These are phyloP conservation scores for Coccomyxa subellipsoidea DNA, from an alignment of 163 green algal species.

Conservation along the genomic window DNA sequence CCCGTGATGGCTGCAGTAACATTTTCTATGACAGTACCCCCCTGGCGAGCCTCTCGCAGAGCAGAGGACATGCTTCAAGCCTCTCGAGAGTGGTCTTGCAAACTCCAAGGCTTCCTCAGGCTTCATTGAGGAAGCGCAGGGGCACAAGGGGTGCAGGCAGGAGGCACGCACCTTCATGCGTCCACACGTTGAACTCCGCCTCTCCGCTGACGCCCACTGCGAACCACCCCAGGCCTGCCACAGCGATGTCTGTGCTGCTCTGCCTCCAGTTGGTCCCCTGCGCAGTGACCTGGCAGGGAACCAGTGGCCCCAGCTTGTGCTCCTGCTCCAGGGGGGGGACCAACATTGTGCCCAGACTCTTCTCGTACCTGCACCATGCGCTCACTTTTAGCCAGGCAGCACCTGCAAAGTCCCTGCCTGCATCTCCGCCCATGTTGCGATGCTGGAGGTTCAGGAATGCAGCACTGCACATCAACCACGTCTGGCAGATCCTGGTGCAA, in stretches of 20 bases:
- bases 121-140: not conserved
- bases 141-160: not conserved
- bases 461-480: too few relatives aligned
- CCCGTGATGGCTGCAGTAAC: not conserved
- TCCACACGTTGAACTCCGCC: slow-evolving; percentile 80
- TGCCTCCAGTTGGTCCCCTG: slow-evolving; percentile 70
- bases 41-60: too few relatives aligned
- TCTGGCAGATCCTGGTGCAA: not conserved
- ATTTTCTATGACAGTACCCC: too few relatives aligned
- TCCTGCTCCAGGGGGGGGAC: slow-evolving; percentile 54
- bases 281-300: slow-evolving; percentile 44
- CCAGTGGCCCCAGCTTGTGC: slow-evolving; percentile 46
- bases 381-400: not conserved
- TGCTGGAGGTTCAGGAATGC: too few relatives aligned
- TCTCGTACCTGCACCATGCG: slow-evolving; percentile 33
- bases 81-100: too few relatives aligned
- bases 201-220: slow-evolving; percentile 69
- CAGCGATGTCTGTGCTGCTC: slow-evolving; percentile 76
- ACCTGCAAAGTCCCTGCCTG: too few relatives aligned
- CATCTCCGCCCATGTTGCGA: too few relatives aligned
- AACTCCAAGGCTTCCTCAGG: not conserved
- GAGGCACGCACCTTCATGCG: slow-evolving; percentile 8
- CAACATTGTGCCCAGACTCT: slow-evolving; percentile 67
- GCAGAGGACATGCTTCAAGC: too few relatives aligned
- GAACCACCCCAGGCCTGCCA: slow-evolving; percentile 95